Conservation (phyloP, 2,329 filamentous ascomycete genomes). For the Verticillium nubilum region DNA sequence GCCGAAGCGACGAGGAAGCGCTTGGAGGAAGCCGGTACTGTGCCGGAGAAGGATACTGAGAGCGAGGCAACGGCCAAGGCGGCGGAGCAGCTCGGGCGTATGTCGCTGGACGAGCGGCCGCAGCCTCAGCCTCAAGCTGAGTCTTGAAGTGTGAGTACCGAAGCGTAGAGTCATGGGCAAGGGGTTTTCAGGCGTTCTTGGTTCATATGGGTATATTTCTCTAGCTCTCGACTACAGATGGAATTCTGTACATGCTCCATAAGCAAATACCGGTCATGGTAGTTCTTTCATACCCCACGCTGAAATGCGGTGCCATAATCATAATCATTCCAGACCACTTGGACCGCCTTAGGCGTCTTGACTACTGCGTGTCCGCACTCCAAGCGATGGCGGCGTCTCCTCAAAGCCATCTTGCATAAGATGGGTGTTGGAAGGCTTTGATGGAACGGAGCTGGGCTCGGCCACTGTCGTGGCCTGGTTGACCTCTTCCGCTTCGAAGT, state of each 20-base stretch:
- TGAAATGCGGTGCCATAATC: conserved; percentile 2
- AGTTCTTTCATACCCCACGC: not conserved
- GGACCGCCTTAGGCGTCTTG: conserved; percentile 5
- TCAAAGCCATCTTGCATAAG: conserved; percentile 7
- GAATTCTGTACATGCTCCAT: not conserved
- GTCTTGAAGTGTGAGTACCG: too few species aligned
- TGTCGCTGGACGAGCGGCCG: conserved; percentile 29
- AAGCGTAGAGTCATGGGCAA: not conserved
- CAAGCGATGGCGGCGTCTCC: conserved; percentile 3
- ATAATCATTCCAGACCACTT: not conserved
- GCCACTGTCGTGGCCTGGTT: not conserved
- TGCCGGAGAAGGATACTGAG: conserved; percentile 21
- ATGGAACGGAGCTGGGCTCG: not conserved
- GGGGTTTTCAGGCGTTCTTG: not conserved
- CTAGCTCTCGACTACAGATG: conserved; percentile 1
- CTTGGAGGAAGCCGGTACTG: conserved; percentile 43
- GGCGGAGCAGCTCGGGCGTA: conserved; percentile 27
- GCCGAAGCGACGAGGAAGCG: conserved; percentile 41
- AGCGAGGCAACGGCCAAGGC: conserved; percentile 23
- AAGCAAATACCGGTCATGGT: not conserved
- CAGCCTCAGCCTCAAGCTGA: conserved; percentile 13
- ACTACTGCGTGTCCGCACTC: conserved; percentile 1
- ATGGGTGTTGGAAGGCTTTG: not conserved
- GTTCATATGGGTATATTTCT: conserved; percentile 1
- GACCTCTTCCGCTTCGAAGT: not conserved